Evolutionary conservation across 768 basidiomycete genomes (phyloP).

Genomic region (Dictyophora rubrovolvata): DNA sequence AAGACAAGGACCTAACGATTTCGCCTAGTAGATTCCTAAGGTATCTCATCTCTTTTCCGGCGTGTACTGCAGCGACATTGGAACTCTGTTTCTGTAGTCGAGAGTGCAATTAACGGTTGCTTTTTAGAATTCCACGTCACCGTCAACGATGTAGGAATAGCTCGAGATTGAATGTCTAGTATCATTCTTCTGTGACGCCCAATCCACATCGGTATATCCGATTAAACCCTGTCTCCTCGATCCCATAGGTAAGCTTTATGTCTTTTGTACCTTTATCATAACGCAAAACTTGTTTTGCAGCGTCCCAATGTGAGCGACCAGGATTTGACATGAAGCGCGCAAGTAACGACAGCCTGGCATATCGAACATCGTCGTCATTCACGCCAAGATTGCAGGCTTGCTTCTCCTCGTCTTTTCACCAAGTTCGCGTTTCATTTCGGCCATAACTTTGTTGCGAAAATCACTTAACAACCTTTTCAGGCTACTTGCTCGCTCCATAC

Average conservation of each 20-base stretch:
- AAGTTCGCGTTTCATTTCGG: no score
- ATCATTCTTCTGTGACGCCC: constrained; percentile 22
- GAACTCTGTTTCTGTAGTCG: constrained; percentile 36
- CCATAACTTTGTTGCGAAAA: no score
- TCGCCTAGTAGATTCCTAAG: constrained; percentile 15
- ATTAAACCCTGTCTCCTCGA: no score
- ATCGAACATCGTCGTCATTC: constrained; percentile 33
- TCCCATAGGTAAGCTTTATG: constrained; percentile 19
- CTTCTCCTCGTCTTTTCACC: no score
- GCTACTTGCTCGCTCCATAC: no score
- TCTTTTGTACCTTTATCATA: constrained; percentile 28
- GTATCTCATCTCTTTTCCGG: constrained; percentile 28
- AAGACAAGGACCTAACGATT: constrained; percentile 1
- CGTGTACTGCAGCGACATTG: constrained; percentile 26
- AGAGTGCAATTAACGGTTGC: constrained; percentile 29
- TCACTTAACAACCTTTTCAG: no score
- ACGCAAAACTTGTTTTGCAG: constrained; percentile 27
- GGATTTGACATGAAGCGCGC: constrained; percentile 27
- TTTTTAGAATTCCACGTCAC: constrained; percentile 31
- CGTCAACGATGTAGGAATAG: constrained; percentile 23
- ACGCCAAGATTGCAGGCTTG: no score
- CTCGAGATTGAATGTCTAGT: constrained; percentile 21
- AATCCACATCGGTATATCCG: constrained; percentile 25
- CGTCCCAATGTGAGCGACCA: constrained; percentile 25
- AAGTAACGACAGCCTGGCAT: constrained; percentile 23